Evolutionary conservation across 306 rosid species (phyloP).

Genomic region (Castanea sativa): DNA sequence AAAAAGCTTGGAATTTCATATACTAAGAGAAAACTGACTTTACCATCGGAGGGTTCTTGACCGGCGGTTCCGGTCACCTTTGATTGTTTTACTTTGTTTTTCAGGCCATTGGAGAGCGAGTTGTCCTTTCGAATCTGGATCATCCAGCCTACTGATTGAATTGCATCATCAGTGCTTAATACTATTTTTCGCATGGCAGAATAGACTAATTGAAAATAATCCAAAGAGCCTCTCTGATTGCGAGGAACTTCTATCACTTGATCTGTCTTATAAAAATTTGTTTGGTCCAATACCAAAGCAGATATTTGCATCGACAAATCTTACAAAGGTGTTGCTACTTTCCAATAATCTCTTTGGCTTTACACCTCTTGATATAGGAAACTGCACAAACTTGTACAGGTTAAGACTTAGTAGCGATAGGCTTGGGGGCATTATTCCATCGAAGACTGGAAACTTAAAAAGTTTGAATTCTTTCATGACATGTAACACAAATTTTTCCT

Average conservation of each 20-base stretch:
- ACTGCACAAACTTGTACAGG: constrained; percentile 64
- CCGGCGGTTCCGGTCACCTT: too few species aligned
- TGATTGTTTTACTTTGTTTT: too few species aligned
- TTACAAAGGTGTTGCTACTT: constrained; percentile 64
- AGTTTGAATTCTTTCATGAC: constrained; percentile 53
- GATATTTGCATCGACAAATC: constrained; percentile 53
- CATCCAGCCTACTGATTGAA: too few species aligned
- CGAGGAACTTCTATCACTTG: constrained; percentile 61
- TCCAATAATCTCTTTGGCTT: constrained; percentile 73
- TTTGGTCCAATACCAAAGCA: constrained; percentile 62
- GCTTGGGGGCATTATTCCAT: constrained; percentile 63
- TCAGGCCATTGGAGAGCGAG: too few species aligned
- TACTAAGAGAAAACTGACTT: too few species aligned
- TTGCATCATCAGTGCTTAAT: constrained; percentile 67
- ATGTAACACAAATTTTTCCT: background rate
- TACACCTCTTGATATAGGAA: constrained; percentile 74
- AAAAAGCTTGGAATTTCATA: too few species aligned
- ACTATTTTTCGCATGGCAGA: constrained; percentile 73
- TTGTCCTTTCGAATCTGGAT: too few species aligned
- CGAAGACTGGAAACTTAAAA: constrained; percentile 64
- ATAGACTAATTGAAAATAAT: constrained; percentile 60
- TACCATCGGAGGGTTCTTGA: too few species aligned
- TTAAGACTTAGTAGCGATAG: constrained; percentile 59
- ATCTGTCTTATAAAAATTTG: constrained; percentile 65
- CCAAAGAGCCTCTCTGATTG: constrained; percentile 72